phyloP scores from a whole-genome alignment of 129 eudicot species.

The Escallonia rubra region DNA sequence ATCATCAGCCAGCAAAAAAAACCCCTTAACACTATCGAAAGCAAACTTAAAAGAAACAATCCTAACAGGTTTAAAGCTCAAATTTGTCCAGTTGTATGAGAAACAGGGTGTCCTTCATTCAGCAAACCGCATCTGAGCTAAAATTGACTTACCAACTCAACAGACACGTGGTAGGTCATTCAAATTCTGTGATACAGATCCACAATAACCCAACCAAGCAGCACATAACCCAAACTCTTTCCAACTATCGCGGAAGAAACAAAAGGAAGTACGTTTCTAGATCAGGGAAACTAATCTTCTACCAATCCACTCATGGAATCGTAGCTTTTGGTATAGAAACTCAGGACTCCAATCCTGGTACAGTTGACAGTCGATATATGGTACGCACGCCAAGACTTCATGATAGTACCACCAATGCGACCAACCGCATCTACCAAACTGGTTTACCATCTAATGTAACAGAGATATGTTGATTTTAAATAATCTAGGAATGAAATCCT shows the following conservation, averaged over 20 bases:
- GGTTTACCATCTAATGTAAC: too few species aligned
- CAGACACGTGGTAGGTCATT: neutral
- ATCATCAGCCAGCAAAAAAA: too few species aligned
- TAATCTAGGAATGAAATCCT: too few species aligned
- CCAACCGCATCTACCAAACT: too few species aligned
- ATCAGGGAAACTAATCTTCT: too few species aligned
- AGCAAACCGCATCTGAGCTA: neutral
- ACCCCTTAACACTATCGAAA: neutral
- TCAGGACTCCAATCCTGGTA: too few species aligned
- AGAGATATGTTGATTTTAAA: too few species aligned
- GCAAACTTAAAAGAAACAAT: neutral
- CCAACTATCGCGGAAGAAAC: neutral
- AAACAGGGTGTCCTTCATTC: neutral
- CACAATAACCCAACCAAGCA: neutral
- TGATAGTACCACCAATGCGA: too few species aligned
- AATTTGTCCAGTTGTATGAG: neutral
- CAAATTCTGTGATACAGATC: neutral
- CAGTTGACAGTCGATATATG: too few species aligned
- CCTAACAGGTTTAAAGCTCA: neutral
- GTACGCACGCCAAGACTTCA: too few species aligned
- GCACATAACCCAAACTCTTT: neutral
- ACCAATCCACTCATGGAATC: neutral
- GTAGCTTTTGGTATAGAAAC: too few species aligned
- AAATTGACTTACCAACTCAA: neutral
- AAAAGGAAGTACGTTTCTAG: too few species aligned